Evolutionary conservation across 2,329 filamentous ascomycete species (phyloP), one percentile per base, ranked within the genome.

Genomic region (Microsporum ferrugineum): DNA sequence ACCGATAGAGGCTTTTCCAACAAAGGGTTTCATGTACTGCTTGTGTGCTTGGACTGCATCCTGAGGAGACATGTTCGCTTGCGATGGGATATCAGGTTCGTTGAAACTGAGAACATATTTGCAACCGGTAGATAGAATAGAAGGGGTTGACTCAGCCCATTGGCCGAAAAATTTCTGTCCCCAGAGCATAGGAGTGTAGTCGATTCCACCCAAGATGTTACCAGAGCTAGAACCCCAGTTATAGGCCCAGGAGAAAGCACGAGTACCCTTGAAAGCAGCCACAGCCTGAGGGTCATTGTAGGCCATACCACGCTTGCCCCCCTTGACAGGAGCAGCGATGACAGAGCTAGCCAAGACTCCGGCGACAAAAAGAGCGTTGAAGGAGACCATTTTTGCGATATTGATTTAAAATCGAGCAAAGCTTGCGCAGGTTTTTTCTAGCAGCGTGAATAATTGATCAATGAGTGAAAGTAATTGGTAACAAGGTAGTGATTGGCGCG

Each of bases 121-220:
- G 63, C 68, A 70, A 57, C 72, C 74, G 45, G 69, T 69, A 34
- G 68, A 66, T 7, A 77, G 69, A 27, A 70, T 68, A 5, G 67
- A 68, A 38, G 71, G 65, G 60, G 75, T 70, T 57, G 70, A 70
- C 7, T 67, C 59, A 29, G 67, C 55, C 75, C 75, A 78, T 57
- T 62, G 65, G 36, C 62, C 64, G 63, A 75, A 71, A 64, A 71
- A 69, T 59, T 72, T 72, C 12, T 64, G 49, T 29, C 76, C 74
- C 76, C 76, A 78, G 62, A 78, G 72, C 73, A 77, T 76, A 34
- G 77, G 76, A 7, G 78, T 72, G 64, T 69, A 79, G 59, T 78
- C 75, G 58, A 75, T 67, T 31, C 69, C 68, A 2, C 63, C 68
- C 3, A 75, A 63, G 4, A 39, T 55, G 17, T 75, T 75, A 34